Conservation (phyloP, 179 eudicot genomes). For the Corrigiola litoralis region DNA sequence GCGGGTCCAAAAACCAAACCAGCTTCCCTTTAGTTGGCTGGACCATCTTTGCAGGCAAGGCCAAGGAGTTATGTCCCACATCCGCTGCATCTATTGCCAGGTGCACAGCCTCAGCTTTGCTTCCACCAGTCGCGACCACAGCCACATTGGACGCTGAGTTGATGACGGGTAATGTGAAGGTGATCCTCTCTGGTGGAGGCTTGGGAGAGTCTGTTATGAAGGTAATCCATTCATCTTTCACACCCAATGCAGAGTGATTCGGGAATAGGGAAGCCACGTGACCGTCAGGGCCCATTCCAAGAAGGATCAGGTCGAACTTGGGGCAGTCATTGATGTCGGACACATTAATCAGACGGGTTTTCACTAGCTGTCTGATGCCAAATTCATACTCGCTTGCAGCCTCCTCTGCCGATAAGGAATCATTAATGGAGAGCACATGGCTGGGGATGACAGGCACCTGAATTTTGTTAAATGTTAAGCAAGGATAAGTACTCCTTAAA, state of each 20-base stretch:
- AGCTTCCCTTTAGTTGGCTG: conserved; percentile 59
- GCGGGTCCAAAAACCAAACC: conserved; percentile 80
- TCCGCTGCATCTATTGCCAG: conserved; percentile 44
- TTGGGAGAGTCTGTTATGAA: conserved; percentile 78
- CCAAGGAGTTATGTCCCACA: conserved; percentile 29
- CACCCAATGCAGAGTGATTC: conserved; percentile 48
- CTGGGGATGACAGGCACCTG: conserved; percentile 79
- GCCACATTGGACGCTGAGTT: conserved; percentile 79
- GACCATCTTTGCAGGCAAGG: conserved; percentile 70
- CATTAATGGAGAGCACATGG: conserved; percentile 78
- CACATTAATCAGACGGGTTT: conserved; percentile 61
- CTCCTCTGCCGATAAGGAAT: conserved; percentile 70
- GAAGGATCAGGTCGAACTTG: conserved; percentile 86
- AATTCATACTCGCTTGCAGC: conserved; percentile 82
- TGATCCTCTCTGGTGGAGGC: conserved; percentile 89
- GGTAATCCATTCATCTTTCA: conserved; percentile 72
- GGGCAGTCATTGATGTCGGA: conserved; percentile 80
- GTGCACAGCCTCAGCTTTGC: conserved; percentile 63
- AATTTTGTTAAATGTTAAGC: neutral
- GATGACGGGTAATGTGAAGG: conserved; percentile 85
- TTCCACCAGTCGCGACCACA: conserved; percentile 58
- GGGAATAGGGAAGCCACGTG: conserved; percentile 92
- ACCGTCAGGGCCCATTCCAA: conserved; percentile 89
- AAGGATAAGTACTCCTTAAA: neutral
- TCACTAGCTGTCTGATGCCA: conserved; percentile 72